Evolutionary conservation across 2,329 filamentous ascomycete genomes (phyloP), one percentile per base, ranked within the genome.

Genomic region (Ceratocystis alfenasii): DNA sequence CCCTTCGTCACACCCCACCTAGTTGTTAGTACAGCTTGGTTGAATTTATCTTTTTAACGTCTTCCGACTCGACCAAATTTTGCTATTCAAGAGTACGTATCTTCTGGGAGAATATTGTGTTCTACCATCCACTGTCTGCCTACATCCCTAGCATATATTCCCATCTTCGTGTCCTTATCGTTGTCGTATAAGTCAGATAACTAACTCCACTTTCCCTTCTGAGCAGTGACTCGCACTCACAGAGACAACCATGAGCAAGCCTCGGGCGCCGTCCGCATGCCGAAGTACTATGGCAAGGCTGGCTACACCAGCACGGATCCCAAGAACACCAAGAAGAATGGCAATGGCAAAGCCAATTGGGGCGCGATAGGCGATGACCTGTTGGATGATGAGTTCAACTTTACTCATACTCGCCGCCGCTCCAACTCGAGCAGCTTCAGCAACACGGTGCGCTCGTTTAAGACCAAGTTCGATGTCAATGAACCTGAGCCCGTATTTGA

Each of bases 391-490:
- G 80, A 85, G 71, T 95, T 94, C 80, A 91, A 86, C 73, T 86
- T 95, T 73, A 83, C 81, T 80, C 94, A 96, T 72, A 80, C 88
- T 66, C 90, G 93, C 69, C 94, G 93, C 75, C 91, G 90, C 75
- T 95, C 90, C 77, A 97, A 97, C 80, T 93, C 88, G 75, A 92
- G 87, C 78, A 86, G 82, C 72, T 82, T 87, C 71, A 86, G 84
- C 65, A 82, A 85, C 72, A 81, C 85, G 71, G 79, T 90, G 71
- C 82, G 83, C 68, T 85, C 92, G 74, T 90, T 96, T 79, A 95
- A 94, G 83, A 95, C 92, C 77, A 99, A 99, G 79, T 97, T 96
- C 75, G 94, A 99, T 77, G 81, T 89, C 71, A 82, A 90, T 74
- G 94, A 97, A 72, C 81, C 84, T 20, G 93, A 97, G 73, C 92